Conservation (phyloP, 441 rosid species). For the Kokia cookei region DNA sequence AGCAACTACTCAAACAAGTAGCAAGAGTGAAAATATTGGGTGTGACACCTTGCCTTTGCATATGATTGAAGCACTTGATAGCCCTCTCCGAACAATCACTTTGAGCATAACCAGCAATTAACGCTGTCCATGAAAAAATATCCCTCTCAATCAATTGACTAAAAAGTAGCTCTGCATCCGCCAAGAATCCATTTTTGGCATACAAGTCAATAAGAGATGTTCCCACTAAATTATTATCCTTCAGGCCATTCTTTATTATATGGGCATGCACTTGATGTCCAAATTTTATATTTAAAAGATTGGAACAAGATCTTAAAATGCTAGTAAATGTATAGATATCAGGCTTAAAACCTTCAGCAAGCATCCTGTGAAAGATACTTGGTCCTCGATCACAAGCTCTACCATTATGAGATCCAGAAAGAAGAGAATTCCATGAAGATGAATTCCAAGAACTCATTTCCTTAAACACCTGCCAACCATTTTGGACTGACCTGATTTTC, state of each 20-base stretch:
- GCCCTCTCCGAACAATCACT: conserved; percentile 28
- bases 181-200: conserved; percentile 30
- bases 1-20: conserved; percentile 39
- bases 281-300: conserved; percentile 17
- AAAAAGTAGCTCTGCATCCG: conserved; percentile 32
- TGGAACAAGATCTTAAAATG: conserved; percentile 33
- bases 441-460: conserved; percentile 23
- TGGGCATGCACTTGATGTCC: conserved; percentile 46
- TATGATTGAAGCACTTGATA: conserved; percentile 24
- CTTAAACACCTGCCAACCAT: conserved; percentile 31
- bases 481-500: conserved; percentile 21
- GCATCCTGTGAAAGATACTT: conserved; percentile 31
- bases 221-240: conserved; percentile 28
- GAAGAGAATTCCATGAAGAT: conserved; percentile 38
- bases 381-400: conserved; percentile 20
- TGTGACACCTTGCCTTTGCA: conserved; percentile 36
- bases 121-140: conserved; percentile 31
- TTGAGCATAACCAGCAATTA: conserved; percentile 33
- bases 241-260: conserved; percentile 29
- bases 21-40: conserved; percentile 46
- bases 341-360: conserved; percentile 28
- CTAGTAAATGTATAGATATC: conserved; percentile 24
- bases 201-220: conserved; percentile 46
- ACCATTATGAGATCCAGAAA: conserved; percentile 23
- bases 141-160: conserved; percentile 28